Base-by-base conservation (phyloP, 768 basidiomycete genomes). In the Leccinum longicurvipes region DNA sequence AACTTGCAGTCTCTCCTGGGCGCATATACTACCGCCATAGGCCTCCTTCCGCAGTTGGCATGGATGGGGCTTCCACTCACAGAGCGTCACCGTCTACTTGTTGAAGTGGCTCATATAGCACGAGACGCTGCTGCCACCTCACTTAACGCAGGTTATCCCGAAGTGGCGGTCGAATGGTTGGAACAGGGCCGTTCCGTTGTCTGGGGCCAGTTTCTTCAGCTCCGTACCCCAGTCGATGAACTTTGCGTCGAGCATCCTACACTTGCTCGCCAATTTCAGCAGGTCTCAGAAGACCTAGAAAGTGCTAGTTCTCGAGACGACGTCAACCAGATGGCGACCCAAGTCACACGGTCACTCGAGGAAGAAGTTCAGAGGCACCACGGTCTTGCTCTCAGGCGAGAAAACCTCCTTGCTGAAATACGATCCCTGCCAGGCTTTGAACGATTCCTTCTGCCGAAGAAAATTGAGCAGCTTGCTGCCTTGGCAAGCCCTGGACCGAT, bases 151-250 rank as follows among this genome's bases (percentile, higher is more conserved):
- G 42, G 45, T n/a, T 34, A n/a, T 4, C n/a, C 31, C 14, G 11
- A 45, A 17, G 36, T 36, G 10, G 57, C 58, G 0, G 47, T 60
- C 12, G 59, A 56, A 15, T 60, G 55, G 55, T 44, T 60, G 2
- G 55, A 60, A 21, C 50, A 59, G 25, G 58, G 58, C 11, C 58
- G 58, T 7, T 59, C 49, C 2, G 19, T 59, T 10, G 51, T 57
- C 2, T 57, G 56, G 56, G 34, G 29, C 15, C 36, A 39, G 36
- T 17, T 39, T 5, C 15, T 39, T 6, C 36, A 39, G 36, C 15
- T 39, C 5, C 36, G 36, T 17, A 39, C 5, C 36, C 36, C 36
- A 39, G 17, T 39, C 7, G 17, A 39, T 17, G 36, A 39, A 17
- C 36, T 39, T 17, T 5, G 17, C 7, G 36, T 39, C 17, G 36